These are phyloP conservation scores for Lobosporangium transversale DNA, from an alignment of 192 early-diverging fungal genomes.

Conservation along the genomic window DNA sequence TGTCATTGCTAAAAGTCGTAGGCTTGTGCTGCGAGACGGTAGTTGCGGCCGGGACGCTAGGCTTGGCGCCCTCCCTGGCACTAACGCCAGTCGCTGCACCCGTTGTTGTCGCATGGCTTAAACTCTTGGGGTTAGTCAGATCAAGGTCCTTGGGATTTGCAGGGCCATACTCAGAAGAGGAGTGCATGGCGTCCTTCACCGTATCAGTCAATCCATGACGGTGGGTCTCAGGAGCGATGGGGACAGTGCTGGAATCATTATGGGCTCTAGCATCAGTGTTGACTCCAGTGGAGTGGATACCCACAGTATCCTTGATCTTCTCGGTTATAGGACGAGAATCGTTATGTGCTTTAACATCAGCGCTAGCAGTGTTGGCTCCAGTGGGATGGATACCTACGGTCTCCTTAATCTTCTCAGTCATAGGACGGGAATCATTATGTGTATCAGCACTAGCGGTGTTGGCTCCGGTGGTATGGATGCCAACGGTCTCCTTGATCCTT, in stretches of 20 bases:
- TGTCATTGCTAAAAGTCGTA: not conserved
- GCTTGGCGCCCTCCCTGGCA: not conserved
- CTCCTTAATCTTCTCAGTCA: slow-evolving; percentile 4
- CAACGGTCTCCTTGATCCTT: no score
- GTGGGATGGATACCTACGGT: not conserved
- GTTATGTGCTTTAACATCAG: not conserved
- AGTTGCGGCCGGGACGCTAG: not conserved
- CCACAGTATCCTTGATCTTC: slow-evolving; percentile 4
- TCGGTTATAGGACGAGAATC: not conserved
- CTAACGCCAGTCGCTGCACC: not conserved
- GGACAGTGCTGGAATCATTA: no score
- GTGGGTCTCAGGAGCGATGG: not conserved
- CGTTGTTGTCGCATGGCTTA: not conserved
- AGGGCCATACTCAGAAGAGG: slow-evolving; percentile 10
- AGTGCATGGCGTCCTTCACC: not conserved
- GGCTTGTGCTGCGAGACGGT: not conserved
- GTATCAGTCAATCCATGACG: not conserved
- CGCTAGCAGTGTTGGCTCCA: no score
- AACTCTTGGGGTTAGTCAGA: slow-evolving; percentile 6
- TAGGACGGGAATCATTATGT: not conserved
- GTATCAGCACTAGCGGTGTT: not conserved
- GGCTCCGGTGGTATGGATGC: not conserved
- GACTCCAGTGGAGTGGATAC: no score
- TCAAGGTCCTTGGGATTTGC: slow-evolving; percentile 13
- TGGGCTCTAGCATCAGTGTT: no score